Evolutionary conservation across 129 eudicot species (phyloP).

Genomic region (Oenanthe sinensis): DNA sequence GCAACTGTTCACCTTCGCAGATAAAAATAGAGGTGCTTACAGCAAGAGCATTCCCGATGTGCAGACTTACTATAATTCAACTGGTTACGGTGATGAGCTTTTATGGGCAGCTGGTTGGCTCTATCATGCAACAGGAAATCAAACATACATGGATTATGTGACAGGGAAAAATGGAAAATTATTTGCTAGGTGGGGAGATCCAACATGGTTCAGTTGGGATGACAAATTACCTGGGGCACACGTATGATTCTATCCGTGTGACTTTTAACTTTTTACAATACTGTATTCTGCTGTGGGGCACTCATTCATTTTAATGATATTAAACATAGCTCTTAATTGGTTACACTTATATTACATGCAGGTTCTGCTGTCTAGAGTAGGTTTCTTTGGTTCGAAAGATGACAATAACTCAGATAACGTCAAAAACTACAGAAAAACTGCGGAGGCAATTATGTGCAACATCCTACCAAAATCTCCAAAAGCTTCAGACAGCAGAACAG

Average conservation of each 20-base stretch:
- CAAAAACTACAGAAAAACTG: constrained; percentile 60
- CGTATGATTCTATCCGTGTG: constrained; percentile 26
- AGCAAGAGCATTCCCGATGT: constrained; percentile 80
- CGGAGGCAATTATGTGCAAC: constrained; percentile 95
- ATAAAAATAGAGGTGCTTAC: constrained; percentile 59
- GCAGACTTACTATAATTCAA: constrained; percentile 74
- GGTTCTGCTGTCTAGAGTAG: constrained; percentile 87
- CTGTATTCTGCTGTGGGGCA: not conserved
- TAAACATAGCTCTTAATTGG: not conserved
- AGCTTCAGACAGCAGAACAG: constrained; percentile 89
- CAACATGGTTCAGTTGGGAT: constrained; percentile 99
- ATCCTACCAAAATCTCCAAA: constrained; percentile 89
- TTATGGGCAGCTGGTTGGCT: constrained; percentile 99
- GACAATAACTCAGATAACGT: constrained; percentile 40
- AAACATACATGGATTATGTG: constrained; percentile 54
- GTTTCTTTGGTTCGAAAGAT: constrained; percentile 57
- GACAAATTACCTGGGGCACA: constrained; percentile 89
- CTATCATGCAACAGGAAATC: constrained; percentile 81
- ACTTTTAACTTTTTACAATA: not conserved
- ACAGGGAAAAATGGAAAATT: constrained; percentile 57
- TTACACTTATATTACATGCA: constrained; percentile 17
- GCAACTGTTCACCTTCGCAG: constrained; percentile 75
- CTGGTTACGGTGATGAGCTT: constrained; percentile 98
- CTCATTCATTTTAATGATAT: no score
- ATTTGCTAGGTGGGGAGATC: constrained; percentile 75